Evolutionary conservation across 495 filamentous ascomycete genomes (phyloP), one percentile per base, ranked within the genome.

Genomic region (Penicillium maclennaniae): DNA sequence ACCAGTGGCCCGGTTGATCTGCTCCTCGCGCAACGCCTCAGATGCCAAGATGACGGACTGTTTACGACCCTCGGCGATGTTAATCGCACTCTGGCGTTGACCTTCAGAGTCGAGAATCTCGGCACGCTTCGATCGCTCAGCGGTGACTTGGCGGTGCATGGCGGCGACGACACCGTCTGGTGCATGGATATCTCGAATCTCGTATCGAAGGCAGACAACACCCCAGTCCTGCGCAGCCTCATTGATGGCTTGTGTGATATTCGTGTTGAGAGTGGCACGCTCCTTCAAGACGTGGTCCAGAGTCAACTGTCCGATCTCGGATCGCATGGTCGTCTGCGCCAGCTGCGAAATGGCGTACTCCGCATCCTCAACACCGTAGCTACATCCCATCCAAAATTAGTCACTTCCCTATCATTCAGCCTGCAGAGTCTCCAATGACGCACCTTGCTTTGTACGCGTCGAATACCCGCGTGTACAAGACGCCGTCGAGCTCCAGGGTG

Each of bases 291-390:
- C 93, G 74, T 97, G 92, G 71, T 98, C 93, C 60, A 98, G 87
- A 0, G 92, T 89, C 16, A 98, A 81, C 62, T 96, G 91, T 54
- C 93, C 93, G 66, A 98, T 98, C 69, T 98, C 93, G 50, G 87
- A 91, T 54, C 93, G 91, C 93, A 98, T 98, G 0, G 93, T 98
- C 3, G 93, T 98, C 71, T 98, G 93, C 3, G 93, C 93, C 16
- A 98, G 86, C 62, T 98, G 93, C 17, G 88, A 91, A 75, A 98
- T 97, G 66, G 93, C 93, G 72, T 97, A 98, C 67, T 97, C 95
- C 53, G 93, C 93, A 66, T 98, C 93, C 74, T 98, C 93, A 38
- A 98, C 93, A 38, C 93, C 93, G 67, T 98, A 97, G 72, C 91
- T 95, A 60, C 25, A 46, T 46, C 12, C 14, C 7, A 12, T 17